A percentile compares a stretch with the other conserved stretches of the same genome.
Conservation (phyloP, 2,329 filamentous ascomycete species). For the Fusarium sp. region DNA sequence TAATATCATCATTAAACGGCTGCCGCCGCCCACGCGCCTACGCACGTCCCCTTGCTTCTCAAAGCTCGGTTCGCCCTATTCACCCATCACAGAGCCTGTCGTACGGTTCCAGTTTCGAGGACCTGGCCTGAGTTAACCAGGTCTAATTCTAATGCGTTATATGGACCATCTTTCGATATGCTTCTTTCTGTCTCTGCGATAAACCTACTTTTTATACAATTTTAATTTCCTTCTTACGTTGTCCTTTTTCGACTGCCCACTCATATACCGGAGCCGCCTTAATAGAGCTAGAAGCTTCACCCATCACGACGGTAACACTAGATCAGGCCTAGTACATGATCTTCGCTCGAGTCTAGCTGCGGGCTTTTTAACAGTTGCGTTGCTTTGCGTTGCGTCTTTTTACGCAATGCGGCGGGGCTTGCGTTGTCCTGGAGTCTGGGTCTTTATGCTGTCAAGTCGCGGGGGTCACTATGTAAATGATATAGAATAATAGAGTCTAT, state of each 20-base stretch:
- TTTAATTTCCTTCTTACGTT: slow-evolving; percentile 38
- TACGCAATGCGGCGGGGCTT: slow-evolving; percentile 48
- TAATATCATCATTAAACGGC: slow-evolving; percentile 30
- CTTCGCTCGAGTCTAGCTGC: slow-evolving; percentile 40
- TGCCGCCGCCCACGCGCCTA: slow-evolving; percentile 8
- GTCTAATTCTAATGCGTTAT: not conserved
- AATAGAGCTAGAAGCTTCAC: slow-evolving; percentile 41
- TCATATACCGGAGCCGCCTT: slow-evolving; percentile 39
- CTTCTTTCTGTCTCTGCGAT: slow-evolving; percentile 32
- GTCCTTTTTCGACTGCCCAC: slow-evolving; percentile 19
- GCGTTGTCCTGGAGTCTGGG: too few relatives aligned
- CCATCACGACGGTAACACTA: slow-evolving; percentile 31
- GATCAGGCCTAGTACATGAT: slow-evolving; percentile 40
- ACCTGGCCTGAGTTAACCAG: not conserved
- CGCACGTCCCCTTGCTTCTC: slow-evolving; percentile 23
- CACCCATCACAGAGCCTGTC: slow-evolving; percentile 24
- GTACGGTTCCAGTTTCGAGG: slow-evolving; percentile 26
- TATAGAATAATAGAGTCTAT: not conserved
- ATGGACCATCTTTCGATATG: slow-evolving; percentile 26
- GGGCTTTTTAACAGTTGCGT: slow-evolving; percentile 40
- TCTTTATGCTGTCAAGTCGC: slow-evolving; percentile 23
- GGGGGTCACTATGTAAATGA: slow-evolving; percentile 22
- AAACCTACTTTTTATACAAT: not conserved
- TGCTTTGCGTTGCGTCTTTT: slow-evolving; percentile 50
- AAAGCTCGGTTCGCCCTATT: slow-evolving; percentile 34